A percentile compares a stretch with the other conserved stretches of the same genome.
phyloP scores from a whole-genome alignment of 2,329 filamentous ascomycete species.

The Juglanconis sp. region DNA sequence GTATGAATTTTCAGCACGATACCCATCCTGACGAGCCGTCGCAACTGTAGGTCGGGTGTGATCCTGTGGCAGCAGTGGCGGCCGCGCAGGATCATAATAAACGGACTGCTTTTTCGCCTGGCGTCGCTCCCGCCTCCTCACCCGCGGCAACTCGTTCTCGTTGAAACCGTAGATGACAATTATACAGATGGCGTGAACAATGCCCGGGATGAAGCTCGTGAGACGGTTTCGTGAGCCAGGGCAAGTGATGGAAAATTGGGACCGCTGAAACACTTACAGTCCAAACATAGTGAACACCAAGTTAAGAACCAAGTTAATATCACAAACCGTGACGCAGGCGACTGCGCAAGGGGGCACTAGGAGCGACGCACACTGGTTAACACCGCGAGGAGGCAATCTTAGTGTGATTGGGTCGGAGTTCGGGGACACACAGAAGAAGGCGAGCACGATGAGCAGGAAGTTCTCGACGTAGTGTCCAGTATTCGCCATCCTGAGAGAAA shows the following conservation, averaged over 20 bases:
- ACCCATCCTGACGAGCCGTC: not conserved
- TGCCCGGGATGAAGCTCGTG: slow-evolving; percentile 67
- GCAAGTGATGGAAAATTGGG: no score
- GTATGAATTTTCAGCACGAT: not conserved
- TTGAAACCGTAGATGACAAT: slow-evolving; percentile 23
- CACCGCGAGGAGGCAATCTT: not conserved
- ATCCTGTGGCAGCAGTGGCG: not conserved
- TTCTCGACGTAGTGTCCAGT: no score
- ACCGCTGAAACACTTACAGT: slow-evolving; percentile 26
- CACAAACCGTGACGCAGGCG: slow-evolving; percentile 62
- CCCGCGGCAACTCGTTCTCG: not conserved
- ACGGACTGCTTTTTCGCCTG: not conserved
- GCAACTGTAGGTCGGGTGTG: not conserved
- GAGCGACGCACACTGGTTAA: not conserved
- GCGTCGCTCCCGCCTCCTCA: not conserved
- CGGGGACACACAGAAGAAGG: not conserved
- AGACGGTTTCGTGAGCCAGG: not conserved
- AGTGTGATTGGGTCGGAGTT: not conserved
- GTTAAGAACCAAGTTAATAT: slow-evolving; percentile 62
- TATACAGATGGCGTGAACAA: slow-evolving; percentile 77
- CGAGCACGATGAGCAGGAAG: not conserved
- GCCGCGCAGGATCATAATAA: not conserved
- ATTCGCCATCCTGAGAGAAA: no score
- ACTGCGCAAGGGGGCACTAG: slow-evolving; percentile 65
- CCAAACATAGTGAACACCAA: slow-evolving; percentile 63